Conservation (phyloP, 2,329 filamentous ascomycete genomes). For the Hymenoscyphus scutula region DNA sequence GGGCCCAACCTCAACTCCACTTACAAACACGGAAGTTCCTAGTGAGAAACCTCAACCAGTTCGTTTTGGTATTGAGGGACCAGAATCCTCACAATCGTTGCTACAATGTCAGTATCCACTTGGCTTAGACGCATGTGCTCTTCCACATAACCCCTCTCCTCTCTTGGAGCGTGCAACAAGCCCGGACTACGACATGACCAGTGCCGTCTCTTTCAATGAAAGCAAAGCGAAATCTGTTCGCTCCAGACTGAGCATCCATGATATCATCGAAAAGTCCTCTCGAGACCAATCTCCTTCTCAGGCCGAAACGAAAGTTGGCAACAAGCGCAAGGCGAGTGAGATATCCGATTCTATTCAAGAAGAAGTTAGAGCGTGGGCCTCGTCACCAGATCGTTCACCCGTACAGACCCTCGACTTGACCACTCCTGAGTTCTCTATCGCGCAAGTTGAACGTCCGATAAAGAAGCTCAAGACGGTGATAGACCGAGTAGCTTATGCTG, state of each 20-base stretch:
- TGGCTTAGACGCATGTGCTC: background rate
- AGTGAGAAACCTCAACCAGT: background rate
- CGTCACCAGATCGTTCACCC: slow-evolving; percentile 2
- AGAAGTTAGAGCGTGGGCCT: slow-evolving; percentile 30
- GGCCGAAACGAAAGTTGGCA: slow-evolving; percentile 7
- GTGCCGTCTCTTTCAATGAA: slow-evolving; percentile 29
- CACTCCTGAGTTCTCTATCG: too few species aligned
- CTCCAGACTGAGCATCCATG: slow-evolving; percentile 32
- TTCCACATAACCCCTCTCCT: background rate
- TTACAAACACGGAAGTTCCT: background rate
- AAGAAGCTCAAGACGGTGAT: slow-evolving; percentile 34
- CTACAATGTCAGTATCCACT: background rate
- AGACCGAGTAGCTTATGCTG: slow-evolving; percentile 34
- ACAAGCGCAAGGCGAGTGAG: slow-evolving; percentile 34
- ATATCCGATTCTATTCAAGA: slow-evolving; percentile 32
- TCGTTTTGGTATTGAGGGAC: background rate
- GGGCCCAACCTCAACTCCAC: background rate
- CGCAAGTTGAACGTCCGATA: slow-evolving; percentile 23
- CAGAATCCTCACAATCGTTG: background rate
- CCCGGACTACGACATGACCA: slow-evolving; percentile 33
- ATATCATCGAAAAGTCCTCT: slow-evolving; percentile 31
- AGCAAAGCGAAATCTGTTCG: slow-evolving; percentile 27
- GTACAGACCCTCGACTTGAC: background rate
- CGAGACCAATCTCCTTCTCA: slow-evolving; percentile 7
- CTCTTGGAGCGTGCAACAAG: slow-evolving; percentile 14